Percentiles rank a stretch among this genome's conserved stretches.
These are phyloP conservation scores for Balamuthia mandrillaris DNA, from an alignment of 208 protist genomes.

Conservation along the genomic window DNA sequence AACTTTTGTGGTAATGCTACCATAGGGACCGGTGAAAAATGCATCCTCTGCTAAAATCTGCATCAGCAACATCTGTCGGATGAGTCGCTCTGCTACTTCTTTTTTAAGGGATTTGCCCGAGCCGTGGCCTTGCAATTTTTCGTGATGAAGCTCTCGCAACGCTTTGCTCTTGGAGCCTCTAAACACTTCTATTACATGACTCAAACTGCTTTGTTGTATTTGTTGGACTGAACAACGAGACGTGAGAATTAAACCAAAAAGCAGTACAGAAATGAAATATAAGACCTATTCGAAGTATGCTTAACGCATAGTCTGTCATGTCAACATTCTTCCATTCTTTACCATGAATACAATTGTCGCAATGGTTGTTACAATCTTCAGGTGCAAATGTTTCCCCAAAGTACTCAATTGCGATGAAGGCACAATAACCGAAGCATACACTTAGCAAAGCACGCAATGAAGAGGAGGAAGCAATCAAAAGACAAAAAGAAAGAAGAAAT, in stretches of 20 bases:
- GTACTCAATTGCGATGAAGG: no score
- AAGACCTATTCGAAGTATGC: neutral
- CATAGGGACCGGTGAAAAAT: slow-evolving; percentile 7
- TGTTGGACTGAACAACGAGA: neutral
- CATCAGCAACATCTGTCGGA: neutral
- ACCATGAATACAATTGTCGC: neutral
- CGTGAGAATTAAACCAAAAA: fast-evolving
- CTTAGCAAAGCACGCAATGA: neutral
- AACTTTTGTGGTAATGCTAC: neutral
- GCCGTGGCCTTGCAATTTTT: neutral
- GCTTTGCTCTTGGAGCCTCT: neutral
- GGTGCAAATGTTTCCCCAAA: neutral
- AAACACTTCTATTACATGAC: neutral
- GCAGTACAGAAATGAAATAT: neutral
- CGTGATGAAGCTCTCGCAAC: neutral
- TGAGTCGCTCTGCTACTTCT: neutral
- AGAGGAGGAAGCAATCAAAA: neutral
- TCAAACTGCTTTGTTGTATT: neutral
- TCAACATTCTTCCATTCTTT: neutral
- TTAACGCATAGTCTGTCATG: neutral
- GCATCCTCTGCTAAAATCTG: neutral
- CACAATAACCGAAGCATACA: no score
- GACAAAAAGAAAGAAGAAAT: neutral
- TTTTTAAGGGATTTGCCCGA: neutral
- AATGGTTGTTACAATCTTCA: neutral